Conservation (phyloP, 2,329 filamentous ascomycete genomes). For the Stachybotrys echinatus region DNA sequence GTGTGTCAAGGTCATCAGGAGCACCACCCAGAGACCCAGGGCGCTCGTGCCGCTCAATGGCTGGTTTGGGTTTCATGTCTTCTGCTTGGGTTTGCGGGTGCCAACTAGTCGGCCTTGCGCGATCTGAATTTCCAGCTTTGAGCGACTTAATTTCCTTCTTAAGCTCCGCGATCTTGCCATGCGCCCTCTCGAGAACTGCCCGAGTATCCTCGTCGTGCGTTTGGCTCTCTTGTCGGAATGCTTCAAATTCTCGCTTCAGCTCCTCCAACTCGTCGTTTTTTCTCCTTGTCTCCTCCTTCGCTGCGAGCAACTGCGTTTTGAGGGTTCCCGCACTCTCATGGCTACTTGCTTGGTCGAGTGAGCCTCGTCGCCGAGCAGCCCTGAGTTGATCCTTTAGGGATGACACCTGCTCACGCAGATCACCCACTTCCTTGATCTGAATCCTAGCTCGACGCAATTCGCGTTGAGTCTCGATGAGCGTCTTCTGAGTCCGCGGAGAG, state of each 20-base stretch:
- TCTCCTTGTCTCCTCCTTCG: conserved; percentile 36
- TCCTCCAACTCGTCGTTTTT: conserved; percentile 46
- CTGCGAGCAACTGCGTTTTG: conserved; percentile 35
- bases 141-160: conserved; percentile 46
- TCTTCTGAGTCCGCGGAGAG: conserved; percentile 46
- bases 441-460: conserved; percentile 50
- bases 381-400: conserved; percentile 46
- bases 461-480: conserved; percentile 45
- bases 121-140: conserved; percentile 21
- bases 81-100: conserved; percentile 12
- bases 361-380: conserved; percentile 37
- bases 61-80: not conserved
- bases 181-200: conserved; percentile 49
- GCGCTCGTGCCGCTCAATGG: not conserved
- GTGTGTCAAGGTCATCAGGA: not conserved
- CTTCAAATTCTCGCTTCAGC: conserved; percentile 47
- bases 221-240: conserved; percentile 48
- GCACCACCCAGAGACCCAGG: conserved; percentile 1
- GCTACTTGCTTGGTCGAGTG: conserved; percentile 30
- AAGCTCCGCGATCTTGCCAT: conserved; percentile 50
- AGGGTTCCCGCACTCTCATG: conserved; percentile 20
- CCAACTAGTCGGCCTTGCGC: conserved; percentile 22
- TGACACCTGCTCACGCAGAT: conserved; percentile 48
- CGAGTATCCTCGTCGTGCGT: conserved; percentile 49
- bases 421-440: conserved; percentile 46